phyloP scores from a whole-genome alignment of 2,329 filamentous ascomycete genomes.

The Ophiosphaerella korrae region DNA sequence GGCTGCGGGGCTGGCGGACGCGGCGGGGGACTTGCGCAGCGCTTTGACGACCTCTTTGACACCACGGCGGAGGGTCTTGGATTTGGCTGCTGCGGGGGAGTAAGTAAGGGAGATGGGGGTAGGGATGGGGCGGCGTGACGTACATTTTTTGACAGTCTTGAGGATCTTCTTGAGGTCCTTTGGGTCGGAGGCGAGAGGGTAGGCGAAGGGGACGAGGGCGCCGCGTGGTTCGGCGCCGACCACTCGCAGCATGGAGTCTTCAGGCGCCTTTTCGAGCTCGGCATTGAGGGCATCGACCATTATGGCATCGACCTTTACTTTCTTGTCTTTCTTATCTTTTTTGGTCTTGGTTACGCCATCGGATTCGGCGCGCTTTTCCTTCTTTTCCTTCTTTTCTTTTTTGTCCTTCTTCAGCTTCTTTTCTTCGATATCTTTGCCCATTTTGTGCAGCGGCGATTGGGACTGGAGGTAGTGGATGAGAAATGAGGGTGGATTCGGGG shows the following conservation, averaged over 20 bases:
- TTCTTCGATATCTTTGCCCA: slow-evolving; percentile 47
- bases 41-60: slow-evolving; percentile 99
- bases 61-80: slow-evolving; percentile 93
- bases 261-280: slow-evolving; percentile 66
- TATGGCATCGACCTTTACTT: slow-evolving; percentile 64
- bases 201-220: slow-evolving; percentile 81
- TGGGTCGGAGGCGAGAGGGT: slow-evolving; percentile 74
- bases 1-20: slow-evolving; percentile 65
- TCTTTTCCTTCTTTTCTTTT: slow-evolving; percentile 65
- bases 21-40: slow-evolving; percentile 86
- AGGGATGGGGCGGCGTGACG: slow-evolving; percentile 16
- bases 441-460: slow-evolving; percentile 20
- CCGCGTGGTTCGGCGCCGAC: slow-evolving; percentile 51
- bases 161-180: slow-evolving; percentile 73
- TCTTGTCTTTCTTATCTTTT: slow-evolving; percentile 67
- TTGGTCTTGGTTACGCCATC: slow-evolving; percentile 56
- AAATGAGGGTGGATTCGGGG: background rate
- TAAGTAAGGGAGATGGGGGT: slow-evolving; percentile 6
- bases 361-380: slow-evolving; percentile 65
- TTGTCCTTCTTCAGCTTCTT: slow-evolving; percentile 57
- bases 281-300: slow-evolving; percentile 61
- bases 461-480: background rate
- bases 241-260: slow-evolving; percentile 56
- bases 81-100: slow-evolving; percentile 75
- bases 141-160: slow-evolving; percentile 67